phyloP scores from a whole-genome alignment of 306 rosid species.

The Lathyrus tuberosus region DNA sequence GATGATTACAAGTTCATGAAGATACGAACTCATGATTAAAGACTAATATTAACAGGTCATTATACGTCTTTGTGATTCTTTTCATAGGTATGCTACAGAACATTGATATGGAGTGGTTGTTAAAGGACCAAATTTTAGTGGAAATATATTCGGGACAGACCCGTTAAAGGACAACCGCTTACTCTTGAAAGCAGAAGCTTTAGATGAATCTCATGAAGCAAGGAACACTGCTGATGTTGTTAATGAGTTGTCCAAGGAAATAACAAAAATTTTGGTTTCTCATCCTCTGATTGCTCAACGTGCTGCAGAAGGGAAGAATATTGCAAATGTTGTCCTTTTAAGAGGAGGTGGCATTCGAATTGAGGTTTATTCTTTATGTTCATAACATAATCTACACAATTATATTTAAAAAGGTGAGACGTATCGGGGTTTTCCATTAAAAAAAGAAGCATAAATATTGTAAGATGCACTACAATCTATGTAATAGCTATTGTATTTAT shows the following conservation, averaged over 20 bases:
- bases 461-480: conserved; percentile 12
- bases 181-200: conserved; percentile 85
- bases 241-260: conserved; percentile 89
- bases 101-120: conserved; percentile 98
- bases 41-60: conserved; percentile 22
- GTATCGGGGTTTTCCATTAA: background rate
- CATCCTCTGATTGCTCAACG: conserved; percentile 87
- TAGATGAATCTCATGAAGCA: conserved; percentile 82
- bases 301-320: conserved; percentile 79
- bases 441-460: background rate
- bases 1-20: conserved; percentile 11
- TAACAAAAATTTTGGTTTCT: conserved; percentile 75
- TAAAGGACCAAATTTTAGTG: conserved; percentile 87
- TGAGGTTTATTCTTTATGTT: conserved; percentile 64
- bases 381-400: conserved; percentile 12
- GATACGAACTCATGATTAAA: conserved; percentile 21
- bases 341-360: conserved; percentile 96
- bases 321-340: conserved; percentile 87
- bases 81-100: conserved; percentile 88
- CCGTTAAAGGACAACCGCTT: conserved; percentile 91
- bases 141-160: conserved; percentile 95
- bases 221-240: conserved; percentile 82
- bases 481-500: conserved; percentile 6
- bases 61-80: conserved; percentile 20
- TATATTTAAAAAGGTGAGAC: conserved; percentile 18